A percentile compares a stretch with the other conserved stretches of the same genome.
Evolutionary conservation across 2,329 filamentous ascomycete genomes (phyloP).

Genomic region (Hypoxylon sp.): DNA sequence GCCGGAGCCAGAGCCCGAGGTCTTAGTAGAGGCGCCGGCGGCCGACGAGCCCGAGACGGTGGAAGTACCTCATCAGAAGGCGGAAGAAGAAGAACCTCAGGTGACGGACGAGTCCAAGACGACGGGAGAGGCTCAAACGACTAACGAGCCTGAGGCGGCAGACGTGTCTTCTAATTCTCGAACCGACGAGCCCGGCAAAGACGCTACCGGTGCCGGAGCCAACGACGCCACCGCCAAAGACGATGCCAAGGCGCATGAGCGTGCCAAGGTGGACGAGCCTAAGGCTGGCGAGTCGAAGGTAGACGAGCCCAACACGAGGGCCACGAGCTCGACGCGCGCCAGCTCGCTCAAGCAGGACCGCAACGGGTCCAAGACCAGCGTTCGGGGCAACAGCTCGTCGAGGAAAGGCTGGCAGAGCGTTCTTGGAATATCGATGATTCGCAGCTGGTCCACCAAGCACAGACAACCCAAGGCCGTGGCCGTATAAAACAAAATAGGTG

Average conservation of each 20-base stretch:
- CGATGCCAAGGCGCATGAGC: conserved; percentile 2
- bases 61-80: background rate
- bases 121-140: conserved; percentile 13
- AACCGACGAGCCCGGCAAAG: background rate
- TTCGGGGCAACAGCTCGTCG: conserved; percentile 21
- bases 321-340: conserved; percentile 24
- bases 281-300: conserved; percentile 5
- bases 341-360: conserved; percentile 24
- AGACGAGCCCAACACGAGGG: conserved; percentile 7
- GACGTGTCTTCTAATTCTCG: background rate
- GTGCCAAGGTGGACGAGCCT: background rate
- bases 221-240: background rate
- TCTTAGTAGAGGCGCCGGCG: conserved; percentile 1
- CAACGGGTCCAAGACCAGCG: conserved; percentile 19
- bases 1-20: conserved; percentile 3
- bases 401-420: conserved; percentile 35
- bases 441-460: conserved; percentile 31
- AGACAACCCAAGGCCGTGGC: conserved; percentile 30
- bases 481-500: conserved; percentile 7
- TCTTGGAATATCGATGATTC: conserved; percentile 31
- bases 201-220: background rate
- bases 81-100: background rate
- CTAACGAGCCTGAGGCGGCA: conserved; percentile 19
- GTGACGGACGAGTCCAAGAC: conserved; percentile 20
- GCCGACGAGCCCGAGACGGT: background rate